Percentiles rank a stretch among this genome's conserved stretches.
phyloP scores from a whole-genome alignment of 306 rosid species.

The Sphenostylis stenocarpa region DNA sequence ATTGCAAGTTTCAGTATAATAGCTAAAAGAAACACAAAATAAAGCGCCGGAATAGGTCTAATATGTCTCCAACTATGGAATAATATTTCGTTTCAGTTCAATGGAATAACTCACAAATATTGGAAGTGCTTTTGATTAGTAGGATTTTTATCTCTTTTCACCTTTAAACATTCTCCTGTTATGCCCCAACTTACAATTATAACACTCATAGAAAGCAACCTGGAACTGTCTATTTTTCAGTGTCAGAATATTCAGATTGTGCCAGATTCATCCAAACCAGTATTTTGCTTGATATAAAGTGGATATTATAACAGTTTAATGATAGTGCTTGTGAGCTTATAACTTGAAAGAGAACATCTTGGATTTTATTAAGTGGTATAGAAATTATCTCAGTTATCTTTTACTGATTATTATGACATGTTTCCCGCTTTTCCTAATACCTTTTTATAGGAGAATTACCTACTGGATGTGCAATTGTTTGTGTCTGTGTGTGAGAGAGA shows the following conservation, averaged over 20 bases:
- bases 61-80: conserved; percentile 10
- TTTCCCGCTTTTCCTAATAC: neutral
- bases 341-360: neutral
- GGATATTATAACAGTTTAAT: conserved; percentile 17
- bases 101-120: conserved; percentile 16
- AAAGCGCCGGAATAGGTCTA: conserved; percentile 9
- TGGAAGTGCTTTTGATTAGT: conserved; percentile 11
- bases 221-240: neutral
- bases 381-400: conserved; percentile 14
- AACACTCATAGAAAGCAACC: neutral
- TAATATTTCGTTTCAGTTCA: conserved; percentile 19
- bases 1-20: neutral
- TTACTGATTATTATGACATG: neutral
- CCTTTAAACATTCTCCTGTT: conserved; percentile 18
- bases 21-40: neutral
- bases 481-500: neutral
- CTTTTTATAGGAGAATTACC: conserved; percentile 2
- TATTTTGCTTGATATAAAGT: conserved; percentile 16
- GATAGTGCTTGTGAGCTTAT: neutral
- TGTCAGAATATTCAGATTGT: conserved; percentile 11
- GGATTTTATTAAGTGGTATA: neutral
- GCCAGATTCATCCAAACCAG: conserved; percentile 9
- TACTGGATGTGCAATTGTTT: neutral
- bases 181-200: neutral
- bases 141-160: neutral